Base-by-base conservation (phyloP, 257 asterid species). In the Fraxinus pennsylvanica region DNA sequence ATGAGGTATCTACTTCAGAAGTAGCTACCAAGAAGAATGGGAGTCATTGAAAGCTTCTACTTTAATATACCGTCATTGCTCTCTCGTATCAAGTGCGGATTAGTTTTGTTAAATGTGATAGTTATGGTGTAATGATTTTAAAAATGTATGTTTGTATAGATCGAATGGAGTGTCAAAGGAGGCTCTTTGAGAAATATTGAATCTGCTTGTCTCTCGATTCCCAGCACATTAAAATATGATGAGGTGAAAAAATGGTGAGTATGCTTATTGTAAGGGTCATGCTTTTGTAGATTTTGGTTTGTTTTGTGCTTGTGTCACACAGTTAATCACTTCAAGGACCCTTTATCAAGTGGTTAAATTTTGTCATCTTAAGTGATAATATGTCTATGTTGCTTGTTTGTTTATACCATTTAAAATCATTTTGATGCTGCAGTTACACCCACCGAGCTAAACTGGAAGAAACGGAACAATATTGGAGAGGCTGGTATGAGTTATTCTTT, bases 91-190 rank as follows among this genome's bases (percentile, higher is more conserved):
- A 10, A 63, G 36, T 22, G 69, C 19, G 10, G 69, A 27, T 63
- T 61, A 9, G 68, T 61, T 63, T 63, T 63, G 69, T 9, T 63
- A 0, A 63, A 63, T 10, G 33, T 63, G 69, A 63, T 63, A 63
- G 69, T 63, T 63, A 10, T 12, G 52, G 43, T 1, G 0, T 74
- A 13, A 41, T 81, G 47, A 74, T 69, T 78, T 59, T 36, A 76
- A 38, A 52, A 32, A 33, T 77, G 1, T 47, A 33, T 72, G 35
- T 80, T 22, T 87, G 38, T 33, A 68, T 77, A 93, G 99, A 93
- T 96, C 79, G 98, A 96, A 84, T 96, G 99, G 98, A 96, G 96
- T 77, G 90, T 93, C 80, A 96, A 90, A 88, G 96, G 94, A 57
- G 98, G 99, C 73, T 81, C 97, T 67, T 81, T 93, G 87, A 92